Percentiles rank a stretch among this genome's conserved stretches.
Evolutionary conservation across 805 yeast genomes (phyloP).

Genomic region (Huiozyma naganishii): DNA sequence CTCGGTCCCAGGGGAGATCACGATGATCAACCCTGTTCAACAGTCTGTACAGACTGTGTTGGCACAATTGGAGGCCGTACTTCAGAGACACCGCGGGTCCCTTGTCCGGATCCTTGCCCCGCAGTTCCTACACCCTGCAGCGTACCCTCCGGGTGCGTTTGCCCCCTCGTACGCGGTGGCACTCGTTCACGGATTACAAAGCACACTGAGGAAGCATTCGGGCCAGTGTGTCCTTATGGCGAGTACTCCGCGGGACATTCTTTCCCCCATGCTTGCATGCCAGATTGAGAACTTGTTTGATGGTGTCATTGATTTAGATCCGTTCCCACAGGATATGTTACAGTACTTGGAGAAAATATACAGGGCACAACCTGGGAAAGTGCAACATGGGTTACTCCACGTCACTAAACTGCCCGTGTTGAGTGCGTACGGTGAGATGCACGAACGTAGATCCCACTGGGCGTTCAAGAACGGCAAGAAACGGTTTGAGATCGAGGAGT

Average conservation of each 20-base stretch:
- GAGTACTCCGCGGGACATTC: constrained; percentile 56
- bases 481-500: constrained; percentile 77
- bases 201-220: constrained; percentile 38
- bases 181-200: constrained; percentile 49
- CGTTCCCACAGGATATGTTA: constrained; percentile 67
- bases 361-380: constrained; percentile 49
- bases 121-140: constrained; percentile 65
- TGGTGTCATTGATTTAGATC: constrained; percentile 62
- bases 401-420: constrained; percentile 60
- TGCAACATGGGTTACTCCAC: constrained; percentile 81
- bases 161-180: constrained; percentile 41
- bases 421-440: constrained; percentile 67
- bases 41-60: constrained; percentile 22
- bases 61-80: constrained; percentile 36
- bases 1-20: constrained; percentile 41
- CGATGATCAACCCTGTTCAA: constrained; percentile 37
- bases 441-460: constrained; percentile 58
- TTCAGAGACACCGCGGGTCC: constrained; percentile 31
- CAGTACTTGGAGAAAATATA: constrained; percentile 58
- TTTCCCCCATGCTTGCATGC: constrained; percentile 38
- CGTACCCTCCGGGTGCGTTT: constrained; percentile 45
- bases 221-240: constrained; percentile 39
- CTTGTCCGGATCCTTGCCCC: constrained; percentile 65
- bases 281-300: constrained; percentile 54
- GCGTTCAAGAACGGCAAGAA: constrained; percentile 79